These are phyloP conservation scores for Fremontodendron californicum DNA, from an alignment of 345 rosid species.

Conservation along the genomic window DNA sequence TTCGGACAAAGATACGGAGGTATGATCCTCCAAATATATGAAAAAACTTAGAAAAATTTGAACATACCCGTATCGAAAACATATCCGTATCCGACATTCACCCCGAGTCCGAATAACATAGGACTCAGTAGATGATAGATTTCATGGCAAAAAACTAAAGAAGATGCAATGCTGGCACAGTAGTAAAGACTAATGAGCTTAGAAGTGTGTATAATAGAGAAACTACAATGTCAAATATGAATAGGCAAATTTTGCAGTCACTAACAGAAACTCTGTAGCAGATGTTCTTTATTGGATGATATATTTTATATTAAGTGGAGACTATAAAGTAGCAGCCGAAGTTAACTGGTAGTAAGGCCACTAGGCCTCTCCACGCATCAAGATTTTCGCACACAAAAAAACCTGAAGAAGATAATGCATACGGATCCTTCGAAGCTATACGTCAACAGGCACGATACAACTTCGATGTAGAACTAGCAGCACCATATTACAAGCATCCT, in stretches of 20 bases:
- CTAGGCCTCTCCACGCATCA: background rate
- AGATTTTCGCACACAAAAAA: background rate
- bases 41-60: too few relatives aligned
- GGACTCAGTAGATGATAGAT: background rate
- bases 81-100: too few relatives aligned
- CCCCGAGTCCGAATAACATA: too few relatives aligned
- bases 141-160: background rate
- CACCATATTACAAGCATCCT: conserved; percentile 19
- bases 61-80: too few relatives aligned
- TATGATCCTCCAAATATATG: too few relatives aligned
- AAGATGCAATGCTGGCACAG: background rate
- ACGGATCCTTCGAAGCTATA: conserved; percentile 1
- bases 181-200: background rate
- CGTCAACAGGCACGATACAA: background rate
- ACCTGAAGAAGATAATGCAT: background rate
- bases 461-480: conserved; percentile 6
- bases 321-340: background rate
- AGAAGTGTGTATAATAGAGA: background rate
- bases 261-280: background rate
- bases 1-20: too few relatives aligned
- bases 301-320: too few relatives aligned
- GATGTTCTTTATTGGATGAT: too few relatives aligned
- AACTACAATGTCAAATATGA: background rate
- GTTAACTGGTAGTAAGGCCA: background rate
- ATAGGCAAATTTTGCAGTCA: background rate